phyloP scores from a whole-genome alignment of 2,329 filamentous ascomycete genomes.

The Phaeomoniella chlamydospora region DNA sequence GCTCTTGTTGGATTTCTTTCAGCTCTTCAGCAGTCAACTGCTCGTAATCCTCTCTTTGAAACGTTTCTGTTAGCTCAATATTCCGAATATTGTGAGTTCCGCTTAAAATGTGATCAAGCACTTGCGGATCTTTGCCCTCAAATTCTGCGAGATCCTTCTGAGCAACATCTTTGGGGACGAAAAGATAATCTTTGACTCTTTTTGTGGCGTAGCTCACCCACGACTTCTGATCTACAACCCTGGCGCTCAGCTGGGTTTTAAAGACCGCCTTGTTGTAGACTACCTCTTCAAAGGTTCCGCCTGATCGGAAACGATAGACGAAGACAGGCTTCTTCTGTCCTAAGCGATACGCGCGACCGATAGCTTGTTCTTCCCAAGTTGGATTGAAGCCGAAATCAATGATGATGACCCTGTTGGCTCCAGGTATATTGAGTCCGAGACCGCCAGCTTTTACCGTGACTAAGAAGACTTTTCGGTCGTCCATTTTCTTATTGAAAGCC shows the following conservation, averaged over 20 bases:
- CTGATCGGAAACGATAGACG: constrained; percentile 68
- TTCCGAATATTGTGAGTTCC: constrained; percentile 16
- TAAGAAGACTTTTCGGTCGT: constrained; percentile 43
- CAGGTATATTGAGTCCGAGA: constrained; percentile 67
- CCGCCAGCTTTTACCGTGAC: constrained; percentile 77
- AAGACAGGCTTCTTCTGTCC: constrained; percentile 69
- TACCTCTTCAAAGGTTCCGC: constrained; percentile 64
- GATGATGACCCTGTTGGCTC: constrained; percentile 74
- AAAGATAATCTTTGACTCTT: constrained; percentile 40
- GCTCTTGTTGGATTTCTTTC: constrained; percentile 34
- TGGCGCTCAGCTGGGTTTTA: constrained; percentile 65
- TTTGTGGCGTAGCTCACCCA: constrained; percentile 51
- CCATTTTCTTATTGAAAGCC: constrained; percentile 46
- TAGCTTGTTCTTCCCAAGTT: constrained; percentile 67
- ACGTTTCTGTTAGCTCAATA: constrained; percentile 57
- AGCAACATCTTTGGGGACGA: constrained; percentile 36
- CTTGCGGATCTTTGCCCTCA: constrained; percentile 41
- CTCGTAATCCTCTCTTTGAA: constrained; percentile 54
- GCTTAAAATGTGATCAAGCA: constrained; percentile 41
- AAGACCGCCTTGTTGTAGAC: constrained; percentile 63
- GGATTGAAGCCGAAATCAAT: constrained; percentile 78
- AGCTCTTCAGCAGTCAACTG: constrained; percentile 48
- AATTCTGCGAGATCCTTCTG: constrained; percentile 39
- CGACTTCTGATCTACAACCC: constrained; percentile 74
- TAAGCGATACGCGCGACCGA: constrained; percentile 74